phyloP scores from a whole-genome alignment of 495 filamentous ascomycete species.

The Aspergillus leporis region DNA sequence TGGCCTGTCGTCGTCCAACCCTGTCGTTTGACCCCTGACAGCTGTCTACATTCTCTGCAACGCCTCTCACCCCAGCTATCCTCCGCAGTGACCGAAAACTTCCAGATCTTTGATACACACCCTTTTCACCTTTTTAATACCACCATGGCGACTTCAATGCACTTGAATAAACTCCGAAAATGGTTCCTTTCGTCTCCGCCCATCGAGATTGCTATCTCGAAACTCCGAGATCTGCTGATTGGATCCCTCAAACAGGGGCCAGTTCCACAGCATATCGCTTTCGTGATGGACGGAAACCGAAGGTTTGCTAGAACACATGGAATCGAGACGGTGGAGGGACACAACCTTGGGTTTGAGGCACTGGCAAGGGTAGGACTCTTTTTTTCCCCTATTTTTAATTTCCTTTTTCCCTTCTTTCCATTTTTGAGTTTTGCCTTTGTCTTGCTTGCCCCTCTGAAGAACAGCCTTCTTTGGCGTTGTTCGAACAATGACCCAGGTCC shows the following conservation, averaged over 20 bases:
- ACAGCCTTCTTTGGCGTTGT: neutral
- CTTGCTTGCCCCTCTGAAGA: neutral
- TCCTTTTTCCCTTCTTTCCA: neutral
- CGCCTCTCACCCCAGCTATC: neutral
- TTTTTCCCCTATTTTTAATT: neutral
- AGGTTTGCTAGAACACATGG: conserved; percentile 85
- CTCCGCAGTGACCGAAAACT: neutral
- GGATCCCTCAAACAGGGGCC: conserved; percentile 86
- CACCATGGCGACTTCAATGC: conserved; percentile 55
- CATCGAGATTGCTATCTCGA: conserved; percentile 74
- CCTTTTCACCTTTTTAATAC: conserved; percentile 4
- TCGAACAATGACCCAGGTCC: neutral
- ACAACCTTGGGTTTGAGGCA: conserved; percentile 93
- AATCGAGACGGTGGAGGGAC: conserved; percentile 97
- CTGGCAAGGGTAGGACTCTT: conserved; percentile 65
- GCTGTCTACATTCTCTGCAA: neutral
- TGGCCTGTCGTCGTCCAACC: conserved; percentile 1
- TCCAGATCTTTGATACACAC: neutral
- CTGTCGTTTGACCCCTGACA: neutral
- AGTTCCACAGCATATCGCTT: conserved; percentile 90
- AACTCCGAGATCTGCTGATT: conserved; percentile 77
- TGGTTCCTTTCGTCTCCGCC: conserved; percentile 91
- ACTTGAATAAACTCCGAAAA: conserved; percentile 73
- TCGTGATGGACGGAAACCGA: conserved; percentile 98
- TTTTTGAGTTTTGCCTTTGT: neutral